These are phyloP conservation scores for Acacia confusa DNA, from an alignment of 306 rosid species.

Conservation along the genomic window DNA sequence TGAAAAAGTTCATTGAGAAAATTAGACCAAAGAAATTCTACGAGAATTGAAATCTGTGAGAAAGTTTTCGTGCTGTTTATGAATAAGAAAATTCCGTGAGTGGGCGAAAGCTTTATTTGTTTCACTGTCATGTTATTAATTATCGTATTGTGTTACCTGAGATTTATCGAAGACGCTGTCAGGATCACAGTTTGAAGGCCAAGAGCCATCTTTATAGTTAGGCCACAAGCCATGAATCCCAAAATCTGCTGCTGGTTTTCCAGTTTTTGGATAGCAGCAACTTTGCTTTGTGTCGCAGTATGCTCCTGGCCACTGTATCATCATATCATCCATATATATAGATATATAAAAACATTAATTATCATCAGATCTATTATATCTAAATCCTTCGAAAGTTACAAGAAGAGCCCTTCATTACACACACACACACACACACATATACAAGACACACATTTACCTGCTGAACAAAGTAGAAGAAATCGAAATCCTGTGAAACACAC, in stretches of 20 bases:
- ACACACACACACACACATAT: no score
- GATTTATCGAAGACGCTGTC: slow-evolving; percentile 70
- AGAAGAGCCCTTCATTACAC: slow-evolving; percentile 30
- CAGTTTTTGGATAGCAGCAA: slow-evolving; percentile 78
- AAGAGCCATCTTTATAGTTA: slow-evolving; percentile 60
- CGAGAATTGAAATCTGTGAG: not conserved
- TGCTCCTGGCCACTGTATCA: slow-evolving; percentile 92
- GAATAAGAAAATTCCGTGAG: not conserved
- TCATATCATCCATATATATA: not conserved
- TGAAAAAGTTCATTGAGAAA: not conserved
- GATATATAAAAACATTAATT: not conserved
- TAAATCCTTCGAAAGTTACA: not conserved
- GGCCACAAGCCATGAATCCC: slow-evolving; percentile 91
- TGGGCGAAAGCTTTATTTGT: not conserved
- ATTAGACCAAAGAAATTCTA: not conserved
- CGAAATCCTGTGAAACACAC: slow-evolving; percentile 55
- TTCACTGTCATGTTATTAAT: no score
- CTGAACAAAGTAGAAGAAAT: slow-evolving; percentile 86
- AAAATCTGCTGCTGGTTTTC: slow-evolving; percentile 76
- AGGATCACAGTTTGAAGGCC: slow-evolving; percentile 75
- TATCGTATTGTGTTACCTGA: slow-evolving; percentile 41
- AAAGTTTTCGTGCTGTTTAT: not conserved
- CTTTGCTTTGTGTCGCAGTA: slow-evolving; percentile 66
- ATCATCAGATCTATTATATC: not conserved
- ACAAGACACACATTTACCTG: slow-evolving; percentile 49